These are phyloP conservation scores for Plantago coronopus DNA, from an alignment of 305 asterid genomes.

Conservation along the genomic window DNA sequence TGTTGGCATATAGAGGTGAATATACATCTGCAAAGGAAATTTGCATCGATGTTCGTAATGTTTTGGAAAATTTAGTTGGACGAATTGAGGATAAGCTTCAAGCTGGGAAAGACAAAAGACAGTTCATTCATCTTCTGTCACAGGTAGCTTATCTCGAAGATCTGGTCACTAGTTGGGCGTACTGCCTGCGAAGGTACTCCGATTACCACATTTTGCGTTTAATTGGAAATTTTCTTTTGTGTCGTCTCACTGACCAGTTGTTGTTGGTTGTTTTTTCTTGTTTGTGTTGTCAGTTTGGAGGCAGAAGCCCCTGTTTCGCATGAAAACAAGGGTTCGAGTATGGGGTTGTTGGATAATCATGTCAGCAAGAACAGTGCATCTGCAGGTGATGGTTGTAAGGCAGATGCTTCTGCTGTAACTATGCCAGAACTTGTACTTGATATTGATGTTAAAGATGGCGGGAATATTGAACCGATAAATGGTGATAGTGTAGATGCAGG, in stretches of 20 bases:
- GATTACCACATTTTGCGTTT: constrained; percentile 6
- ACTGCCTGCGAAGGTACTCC: constrained; percentile 65
- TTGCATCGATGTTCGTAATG: constrained; percentile 65
- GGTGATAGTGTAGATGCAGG: constrained; percentile 18
- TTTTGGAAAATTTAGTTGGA: constrained; percentile 63
- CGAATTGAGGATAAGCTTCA: constrained; percentile 59
- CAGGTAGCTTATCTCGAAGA: constrained; percentile 96
- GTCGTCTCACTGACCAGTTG: constrained; percentile 18
- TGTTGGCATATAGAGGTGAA: constrained; percentile 81
- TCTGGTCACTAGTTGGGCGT: constrained; percentile 76
- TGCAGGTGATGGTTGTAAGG: constrained; percentile 34
- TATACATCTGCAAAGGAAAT: constrained; percentile 66
- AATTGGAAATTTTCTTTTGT: background rate
- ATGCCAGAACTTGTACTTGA: constrained; percentile 31
- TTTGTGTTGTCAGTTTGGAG: constrained; percentile 55
- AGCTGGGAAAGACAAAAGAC: constrained; percentile 75
- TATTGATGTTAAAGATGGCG: constrained; percentile 28
- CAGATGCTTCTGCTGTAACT: constrained; percentile 23
- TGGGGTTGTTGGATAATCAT: constrained; percentile 23
- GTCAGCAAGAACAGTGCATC: constrained; percentile 28
- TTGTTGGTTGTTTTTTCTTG: constrained; percentile 20
- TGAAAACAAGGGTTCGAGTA: constrained; percentile 29
- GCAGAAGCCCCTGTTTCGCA: constrained; percentile 43
- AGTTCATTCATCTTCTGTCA: constrained; percentile 63
- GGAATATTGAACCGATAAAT: constrained; percentile 24